Percentiles rank a stretch among this genome's conserved stretches.
phyloP scores from a whole-genome alignment of 352 stramenopile genomes.

The Pythium aphanidermatum region DNA sequence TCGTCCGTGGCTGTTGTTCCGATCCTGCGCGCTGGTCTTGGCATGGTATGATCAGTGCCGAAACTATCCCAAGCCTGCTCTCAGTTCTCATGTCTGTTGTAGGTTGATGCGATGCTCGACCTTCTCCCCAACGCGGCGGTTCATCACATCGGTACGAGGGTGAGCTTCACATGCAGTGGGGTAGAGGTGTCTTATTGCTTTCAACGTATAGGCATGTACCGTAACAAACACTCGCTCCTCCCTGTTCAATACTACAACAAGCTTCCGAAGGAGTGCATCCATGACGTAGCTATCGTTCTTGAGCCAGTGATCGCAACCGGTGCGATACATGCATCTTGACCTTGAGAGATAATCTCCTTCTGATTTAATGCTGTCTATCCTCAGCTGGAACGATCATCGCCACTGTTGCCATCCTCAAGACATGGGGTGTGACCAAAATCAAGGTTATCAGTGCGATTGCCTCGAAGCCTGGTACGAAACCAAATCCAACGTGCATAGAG shows the following conservation, averaged over 20 bases:
- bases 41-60: too few relatives aligned
- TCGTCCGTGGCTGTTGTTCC: constrained; percentile 94
- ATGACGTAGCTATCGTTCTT: constrained; percentile 93
- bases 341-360: background rate
- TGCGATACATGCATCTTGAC: constrained; percentile 14
- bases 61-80: too few relatives aligned
- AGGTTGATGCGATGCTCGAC: constrained; percentile 96
- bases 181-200: too few relatives aligned
- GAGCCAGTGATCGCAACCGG: constrained; percentile 96
- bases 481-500: too few relatives aligned
- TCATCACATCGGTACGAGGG: constrained; percentile 94
- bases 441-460: constrained; percentile 93
- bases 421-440: constrained; percentile 91
- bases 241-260: constrained; percentile 99
- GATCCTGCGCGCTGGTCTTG: constrained; percentile 92
- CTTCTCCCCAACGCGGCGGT: constrained; percentile 94
- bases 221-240: constrained; percentile 86
- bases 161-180: too few relatives aligned
- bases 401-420: constrained; percentile 95
- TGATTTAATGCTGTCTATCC: background rate
- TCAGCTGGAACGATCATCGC: constrained; percentile 90
- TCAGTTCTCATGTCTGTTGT: too few relatives aligned
- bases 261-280: constrained; percentile 91
- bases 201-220: constrained; percentile 91
- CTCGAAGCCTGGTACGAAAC: constrained; percentile 85